Conservation (phyloP, 345 rosid species). For the Rhodamnia argentea region DNA sequence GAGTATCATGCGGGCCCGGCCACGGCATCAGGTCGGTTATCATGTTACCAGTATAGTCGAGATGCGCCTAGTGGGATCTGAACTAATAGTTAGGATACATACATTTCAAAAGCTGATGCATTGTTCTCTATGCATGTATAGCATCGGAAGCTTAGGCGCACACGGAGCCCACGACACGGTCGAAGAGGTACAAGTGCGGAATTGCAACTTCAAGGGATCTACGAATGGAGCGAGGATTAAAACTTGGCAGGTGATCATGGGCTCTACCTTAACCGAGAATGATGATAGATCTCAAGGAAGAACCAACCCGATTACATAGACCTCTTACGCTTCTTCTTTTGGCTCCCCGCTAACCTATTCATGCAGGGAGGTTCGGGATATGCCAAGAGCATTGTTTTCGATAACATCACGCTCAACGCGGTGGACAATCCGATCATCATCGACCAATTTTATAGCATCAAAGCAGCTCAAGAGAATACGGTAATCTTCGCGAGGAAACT, state of each 20-base stretch:
- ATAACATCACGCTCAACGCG: slow-evolving; percentile 2
- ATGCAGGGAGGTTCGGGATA: slow-evolving; percentile 17
- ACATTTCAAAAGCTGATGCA: background rate
- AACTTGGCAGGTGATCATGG: slow-evolving; percentile 30
- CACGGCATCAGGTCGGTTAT: slow-evolving; percentile 44
- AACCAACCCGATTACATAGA: background rate
- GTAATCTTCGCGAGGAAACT: background rate
- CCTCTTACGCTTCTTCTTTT: background rate
- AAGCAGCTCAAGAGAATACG: background rate
- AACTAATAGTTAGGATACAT: background rate
- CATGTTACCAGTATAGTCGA: background rate
- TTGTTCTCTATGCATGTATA: background rate
- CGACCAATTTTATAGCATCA: slow-evolving; percentile 11
- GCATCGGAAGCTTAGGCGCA: slow-evolving; percentile 52
- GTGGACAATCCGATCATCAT: slow-evolving; percentile 18
- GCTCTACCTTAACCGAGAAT: background rate
- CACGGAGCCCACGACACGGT: slow-evolving; percentile 14
- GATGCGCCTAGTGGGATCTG: background rate
- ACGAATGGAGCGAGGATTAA: slow-evolving; percentile 53
- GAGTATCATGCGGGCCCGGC: slow-evolving; percentile 50
- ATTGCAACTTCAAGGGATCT: slow-evolving; percentile 24
- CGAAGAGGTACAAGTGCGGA: slow-evolving; percentile 22
- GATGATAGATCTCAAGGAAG: background rate
- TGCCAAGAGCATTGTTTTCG: slow-evolving; percentile 9
- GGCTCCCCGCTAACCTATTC: background rate